phyloP scores from a whole-genome alignment of 208 protist species.

The Leishmania turanica region DNA sequence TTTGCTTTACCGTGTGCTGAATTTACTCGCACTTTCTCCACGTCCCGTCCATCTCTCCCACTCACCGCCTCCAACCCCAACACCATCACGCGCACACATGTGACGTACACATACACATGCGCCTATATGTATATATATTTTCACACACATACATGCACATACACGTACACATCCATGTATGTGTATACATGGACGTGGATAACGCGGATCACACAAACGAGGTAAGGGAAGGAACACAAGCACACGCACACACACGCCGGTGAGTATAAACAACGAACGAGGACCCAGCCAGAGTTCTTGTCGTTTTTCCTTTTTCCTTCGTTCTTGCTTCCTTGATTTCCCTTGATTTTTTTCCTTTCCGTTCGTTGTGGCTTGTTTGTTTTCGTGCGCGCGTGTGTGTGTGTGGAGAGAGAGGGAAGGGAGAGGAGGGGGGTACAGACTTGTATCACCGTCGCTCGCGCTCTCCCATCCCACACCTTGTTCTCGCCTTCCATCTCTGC shows the following conservation, averaged over 20 bases:
- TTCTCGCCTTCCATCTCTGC: neutral
- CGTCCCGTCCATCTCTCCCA: neutral
- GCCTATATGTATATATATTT: neutral
- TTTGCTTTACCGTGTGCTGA: neutral
- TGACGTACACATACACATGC: no score
- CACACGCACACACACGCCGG: neutral
- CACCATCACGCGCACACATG: neutral
- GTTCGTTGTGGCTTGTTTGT: constrained; percentile 8
- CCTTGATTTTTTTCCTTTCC: neutral
- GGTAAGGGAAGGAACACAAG: neutral
- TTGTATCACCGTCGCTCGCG: neutral
- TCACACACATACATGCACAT: neutral
- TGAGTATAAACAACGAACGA: neutral
- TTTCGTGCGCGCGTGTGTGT: neutral
- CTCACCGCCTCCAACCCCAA: neutral
- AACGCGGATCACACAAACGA: no score
- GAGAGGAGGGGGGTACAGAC: neutral
- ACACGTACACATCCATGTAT: neutral
- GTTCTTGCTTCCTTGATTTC: neutral
- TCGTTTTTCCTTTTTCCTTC: neutral
- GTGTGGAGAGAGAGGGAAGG: neutral
- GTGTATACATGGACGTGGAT: no score
- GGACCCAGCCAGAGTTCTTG: neutral
- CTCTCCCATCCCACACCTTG: neutral
- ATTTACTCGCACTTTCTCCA: neutral